phyloP scores from a whole-genome alignment of 2,329 filamentous ascomycete species.

The Colletotrichum spaethianum region DNA sequence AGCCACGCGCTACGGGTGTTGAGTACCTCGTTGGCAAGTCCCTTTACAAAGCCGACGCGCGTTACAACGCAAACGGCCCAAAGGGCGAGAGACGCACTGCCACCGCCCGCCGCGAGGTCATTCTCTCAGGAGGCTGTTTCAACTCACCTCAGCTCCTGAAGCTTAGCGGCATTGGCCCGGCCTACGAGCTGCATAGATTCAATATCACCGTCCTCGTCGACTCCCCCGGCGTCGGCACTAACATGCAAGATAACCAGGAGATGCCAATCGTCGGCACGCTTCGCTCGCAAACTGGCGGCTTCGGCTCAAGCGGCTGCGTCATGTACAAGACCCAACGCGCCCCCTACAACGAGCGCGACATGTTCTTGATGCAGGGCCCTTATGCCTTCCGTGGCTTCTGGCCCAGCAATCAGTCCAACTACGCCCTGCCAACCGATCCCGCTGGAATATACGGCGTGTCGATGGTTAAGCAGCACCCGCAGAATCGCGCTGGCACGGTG shows the following conservation, averaged over 20 bases:
- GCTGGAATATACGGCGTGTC: conserved; percentile 58
- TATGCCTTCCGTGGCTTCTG: conserved; percentile 69
- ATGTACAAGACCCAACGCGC: conserved; percentile 43
- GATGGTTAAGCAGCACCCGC: conserved; percentile 58
- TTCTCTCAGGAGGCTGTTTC: conserved; percentile 64
- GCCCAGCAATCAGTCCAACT: conserved; percentile 60
- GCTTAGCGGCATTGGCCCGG: conserved; percentile 64
- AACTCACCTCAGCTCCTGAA: conserved; percentile 67
- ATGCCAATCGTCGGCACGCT: conserved; percentile 49
- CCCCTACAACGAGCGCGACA: conserved; percentile 61
- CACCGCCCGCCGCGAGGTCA: conserved; percentile 59
- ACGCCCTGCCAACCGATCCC: conserved; percentile 49
- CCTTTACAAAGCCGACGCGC: conserved; percentile 43
- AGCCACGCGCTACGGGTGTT: conserved; percentile 1
- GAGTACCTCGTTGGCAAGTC: conserved; percentile 43
- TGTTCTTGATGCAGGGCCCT: conserved; percentile 68
- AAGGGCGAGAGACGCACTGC: conserved; percentile 40
- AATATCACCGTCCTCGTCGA: conserved; percentile 61
- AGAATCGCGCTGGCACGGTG: conserved; percentile 74
- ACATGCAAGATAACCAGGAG: conserved; percentile 62
- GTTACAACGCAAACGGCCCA: conserved; percentile 43
- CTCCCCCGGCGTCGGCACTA: conserved; percentile 64
- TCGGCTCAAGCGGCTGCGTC: conserved; percentile 49
- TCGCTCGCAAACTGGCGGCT: conserved; percentile 39
- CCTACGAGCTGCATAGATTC: conserved; percentile 57